phyloP scores from a whole-genome alignment of 108 stramenopile genomes.

The Nannochloropsis granulata region DNA sequence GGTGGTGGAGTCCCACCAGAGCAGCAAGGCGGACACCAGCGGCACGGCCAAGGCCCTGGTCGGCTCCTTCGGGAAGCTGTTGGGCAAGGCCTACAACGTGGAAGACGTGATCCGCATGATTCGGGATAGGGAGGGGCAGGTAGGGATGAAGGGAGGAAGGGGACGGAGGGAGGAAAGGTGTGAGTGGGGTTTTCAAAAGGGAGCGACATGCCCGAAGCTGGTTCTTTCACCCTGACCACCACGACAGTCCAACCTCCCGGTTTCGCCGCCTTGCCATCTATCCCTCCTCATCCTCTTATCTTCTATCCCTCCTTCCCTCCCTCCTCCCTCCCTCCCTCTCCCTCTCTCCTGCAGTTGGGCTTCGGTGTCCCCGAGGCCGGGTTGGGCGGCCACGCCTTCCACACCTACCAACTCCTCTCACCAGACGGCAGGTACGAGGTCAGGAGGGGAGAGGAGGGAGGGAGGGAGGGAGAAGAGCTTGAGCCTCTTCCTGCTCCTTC shows the following conservation, averaged over 20 bases:
- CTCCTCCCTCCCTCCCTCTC: neutral
- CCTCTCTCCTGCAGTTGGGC: constrained; percentile 20
- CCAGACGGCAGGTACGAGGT: constrained; percentile 53
- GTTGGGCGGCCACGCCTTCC: constrained; percentile 85
- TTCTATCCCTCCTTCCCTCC: neutral
- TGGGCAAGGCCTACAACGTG: constrained; percentile 51
- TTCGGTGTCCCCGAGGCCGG: constrained; percentile 85
- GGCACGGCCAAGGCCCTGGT: constrained; percentile 94
- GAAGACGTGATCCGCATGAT: constrained; percentile 71
- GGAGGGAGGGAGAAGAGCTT: neutral
- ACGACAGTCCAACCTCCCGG: neutral
- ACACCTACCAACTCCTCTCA: constrained; percentile 84
- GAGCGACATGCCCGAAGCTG: neutral
- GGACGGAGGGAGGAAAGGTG: neutral
- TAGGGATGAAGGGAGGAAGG: neutral
- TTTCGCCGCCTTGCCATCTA: neutral
- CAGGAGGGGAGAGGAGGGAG: neutral
- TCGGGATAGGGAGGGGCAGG: constrained; percentile 56
- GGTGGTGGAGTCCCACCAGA: constrained; percentile 79
- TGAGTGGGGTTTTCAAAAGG: neutral
- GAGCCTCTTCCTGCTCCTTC: too few relatives aligned
- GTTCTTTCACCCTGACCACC: neutral
- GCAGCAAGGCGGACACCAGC: constrained; percentile 88
- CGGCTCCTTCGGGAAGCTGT: constrained; percentile 53
- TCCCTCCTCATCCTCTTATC: neutral